These are phyloP conservation scores for Tetradesmus lagerheimii DNA, from an alignment of 139 green algal species.

Conservation along the genomic window DNA sequence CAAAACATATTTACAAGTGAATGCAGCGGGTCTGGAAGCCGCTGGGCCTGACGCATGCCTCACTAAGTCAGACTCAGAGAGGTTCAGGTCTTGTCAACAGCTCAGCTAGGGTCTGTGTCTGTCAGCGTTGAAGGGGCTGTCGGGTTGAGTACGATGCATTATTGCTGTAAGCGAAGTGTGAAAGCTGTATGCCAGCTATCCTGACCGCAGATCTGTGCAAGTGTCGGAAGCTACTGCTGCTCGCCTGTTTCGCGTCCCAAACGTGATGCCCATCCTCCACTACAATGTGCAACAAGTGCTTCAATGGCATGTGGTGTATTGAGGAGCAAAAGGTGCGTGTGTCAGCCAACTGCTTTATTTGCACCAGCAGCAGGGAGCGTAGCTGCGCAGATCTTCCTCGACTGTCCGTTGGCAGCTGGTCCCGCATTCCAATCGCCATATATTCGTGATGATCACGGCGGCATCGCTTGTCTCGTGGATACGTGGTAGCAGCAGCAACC, in stretches of 20 bases:
- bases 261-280: neutral
- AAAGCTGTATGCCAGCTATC: neutral
- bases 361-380: neutral
- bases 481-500: neutral
- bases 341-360: neutral
- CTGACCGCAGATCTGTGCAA: neutral
- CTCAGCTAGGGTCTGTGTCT: neutral
- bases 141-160: neutral
- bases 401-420: neutral
- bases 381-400: neutral
- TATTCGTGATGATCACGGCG: too few relatives aligned
- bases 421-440: too few relatives aligned
- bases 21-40: neutral
- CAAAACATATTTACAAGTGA: neutral
- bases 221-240: neutral
- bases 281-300: constrained; percentile 43
- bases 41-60: neutral
- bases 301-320: constrained; percentile 42
- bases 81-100: neutral
- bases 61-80: too few relatives aligned
- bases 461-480: too few relatives aligned
- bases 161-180: neutral
- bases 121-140: too few relatives aligned
- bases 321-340: constrained; percentile 43
- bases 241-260: neutral